Evolutionary conservation across 768 basidiomycete species (phyloP), one percentile per base, ranked within the genome.

Genomic region (Tulasnella sp.): DNA sequence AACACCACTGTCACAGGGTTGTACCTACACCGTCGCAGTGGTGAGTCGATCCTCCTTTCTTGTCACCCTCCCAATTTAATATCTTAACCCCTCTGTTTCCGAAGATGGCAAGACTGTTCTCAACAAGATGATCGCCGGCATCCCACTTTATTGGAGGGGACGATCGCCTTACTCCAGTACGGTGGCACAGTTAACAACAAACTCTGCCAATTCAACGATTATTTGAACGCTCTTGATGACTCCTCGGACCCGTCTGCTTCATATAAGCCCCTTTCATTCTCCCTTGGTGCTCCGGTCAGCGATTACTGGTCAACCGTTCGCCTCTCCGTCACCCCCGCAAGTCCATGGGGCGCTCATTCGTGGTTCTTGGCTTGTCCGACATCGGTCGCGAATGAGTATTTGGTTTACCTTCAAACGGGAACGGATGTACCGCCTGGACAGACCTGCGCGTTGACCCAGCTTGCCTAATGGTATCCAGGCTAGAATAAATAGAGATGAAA

Each of bases 31-130:
- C 62, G 62, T 36, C 62, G 62, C 2, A 68, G 31, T 27, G 62
- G 62, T 68, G 62, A 68, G 62, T 36, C 16, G 44, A 68, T 36
- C 0, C 31, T 16, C 3, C 18, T 6, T 19, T 34, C 31, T 8
- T 40, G 10, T 40, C 39, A 40, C 39, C 10, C 10, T 40, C 10
- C 27, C 27, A 6, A 68, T 5, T 2, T n/a, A 10, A 19, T 10
- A 27, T 31, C 12, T 68, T 4, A 68, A 3, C 12, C 0, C 19
- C 34, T 34, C 12, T 27, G 3, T 12, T 9, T 5, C 12, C 7
- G 14, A 27, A 68, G 62, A 68, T 68, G 62, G 10, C 94, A 94
- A 4, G 91, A 95, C 19, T 88, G 93, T 81, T 88, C 91, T 52
- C 52, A 52, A 52, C n/a, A 52, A 52, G 52, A 52, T 24, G 24